Evolutionary conservation across 108 stramenopile genomes (phyloP).

Genomic region (Pseudonitzschia pungens): DNA sequence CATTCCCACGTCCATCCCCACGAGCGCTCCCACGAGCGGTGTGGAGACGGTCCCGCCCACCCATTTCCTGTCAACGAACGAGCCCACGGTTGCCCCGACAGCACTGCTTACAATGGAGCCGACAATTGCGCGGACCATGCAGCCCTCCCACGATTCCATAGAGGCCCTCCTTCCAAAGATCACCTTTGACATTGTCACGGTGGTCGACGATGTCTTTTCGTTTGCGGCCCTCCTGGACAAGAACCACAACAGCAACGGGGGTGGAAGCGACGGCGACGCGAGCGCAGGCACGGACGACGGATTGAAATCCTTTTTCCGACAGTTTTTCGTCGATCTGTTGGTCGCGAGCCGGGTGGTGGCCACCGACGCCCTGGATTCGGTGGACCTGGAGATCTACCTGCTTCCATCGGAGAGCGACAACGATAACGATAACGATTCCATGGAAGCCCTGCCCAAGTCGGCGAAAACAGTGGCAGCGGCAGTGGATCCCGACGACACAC

Average conservation of each 20-base stretch:
- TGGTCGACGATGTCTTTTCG: constrained; percentile 7
- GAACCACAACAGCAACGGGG: not conserved
- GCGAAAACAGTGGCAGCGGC: not conserved
- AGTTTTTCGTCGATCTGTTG: not conserved
- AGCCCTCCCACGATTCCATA: not conserved
- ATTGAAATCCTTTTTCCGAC: not conserved
- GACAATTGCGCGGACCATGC: not conserved
- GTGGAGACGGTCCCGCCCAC: no score
- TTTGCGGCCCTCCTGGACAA: not conserved
- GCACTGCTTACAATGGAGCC: not conserved
- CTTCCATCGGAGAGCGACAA: not conserved
- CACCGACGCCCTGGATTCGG: not conserved
- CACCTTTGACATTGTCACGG: not conserved
- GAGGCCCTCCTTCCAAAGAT: not conserved
- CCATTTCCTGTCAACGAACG: no score
- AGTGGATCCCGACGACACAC: not conserved
- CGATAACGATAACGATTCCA: not conserved
- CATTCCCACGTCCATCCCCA: no score
- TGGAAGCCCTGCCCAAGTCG: not conserved
- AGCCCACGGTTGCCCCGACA: not conserved
- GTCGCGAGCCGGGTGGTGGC: not conserved
- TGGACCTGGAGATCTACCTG: not conserved
- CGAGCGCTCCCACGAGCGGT: no score
- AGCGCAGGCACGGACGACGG: not conserved
- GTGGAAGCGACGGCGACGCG: not conserved